These are phyloP conservation scores for Lotus japonicus DNA, from an alignment of 306 rosid species.

Conservation along the genomic window DNA sequence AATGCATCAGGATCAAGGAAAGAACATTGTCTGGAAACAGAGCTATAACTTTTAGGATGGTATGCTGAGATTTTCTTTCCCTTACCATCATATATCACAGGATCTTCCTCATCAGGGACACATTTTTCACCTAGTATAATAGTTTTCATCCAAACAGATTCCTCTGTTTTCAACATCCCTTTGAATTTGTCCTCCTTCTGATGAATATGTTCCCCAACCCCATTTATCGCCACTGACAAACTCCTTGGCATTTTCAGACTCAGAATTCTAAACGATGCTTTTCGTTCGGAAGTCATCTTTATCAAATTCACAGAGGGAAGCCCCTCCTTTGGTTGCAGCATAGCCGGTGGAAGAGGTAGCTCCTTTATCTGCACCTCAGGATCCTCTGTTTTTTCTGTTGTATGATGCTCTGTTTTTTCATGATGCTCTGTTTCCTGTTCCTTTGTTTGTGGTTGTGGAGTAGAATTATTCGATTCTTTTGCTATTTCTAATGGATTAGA, in stretches of 20 bases:
- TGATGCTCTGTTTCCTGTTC: background rate
- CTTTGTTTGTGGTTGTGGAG: background rate
- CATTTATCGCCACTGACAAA: constrained; percentile 33
- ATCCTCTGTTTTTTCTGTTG: background rate
- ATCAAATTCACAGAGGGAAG: background rate
- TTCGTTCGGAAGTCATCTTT: constrained; percentile 49
- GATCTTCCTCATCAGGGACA: constrained; percentile 40
- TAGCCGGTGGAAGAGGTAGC: constrained; percentile 56
- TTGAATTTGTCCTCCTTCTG: constrained; percentile 19
- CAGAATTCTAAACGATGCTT: constrained; percentile 13
- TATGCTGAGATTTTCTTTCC: constrained; percentile 65
- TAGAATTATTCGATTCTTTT: background rate
- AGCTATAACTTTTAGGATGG: constrained; percentile 39
- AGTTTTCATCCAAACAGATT: constrained; percentile 77
- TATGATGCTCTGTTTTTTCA: background rate
- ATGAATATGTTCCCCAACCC: constrained; percentile 7
- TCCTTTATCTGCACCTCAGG: constrained; percentile 20
- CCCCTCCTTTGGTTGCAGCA: constrained; percentile 22
- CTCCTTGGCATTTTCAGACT: constrained; percentile 55
- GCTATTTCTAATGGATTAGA: background rate
- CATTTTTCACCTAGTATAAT: constrained; percentile 83
- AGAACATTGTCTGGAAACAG: constrained; percentile 39
- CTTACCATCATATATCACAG: constrained; percentile 44
- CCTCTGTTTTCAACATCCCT: constrained; percentile 41
- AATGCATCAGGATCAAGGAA: constrained; percentile 30